Evolutionary conservation across 495 filamentous ascomycete genomes (phyloP).

Genomic region (Cryomyces antarcticus): DNA sequence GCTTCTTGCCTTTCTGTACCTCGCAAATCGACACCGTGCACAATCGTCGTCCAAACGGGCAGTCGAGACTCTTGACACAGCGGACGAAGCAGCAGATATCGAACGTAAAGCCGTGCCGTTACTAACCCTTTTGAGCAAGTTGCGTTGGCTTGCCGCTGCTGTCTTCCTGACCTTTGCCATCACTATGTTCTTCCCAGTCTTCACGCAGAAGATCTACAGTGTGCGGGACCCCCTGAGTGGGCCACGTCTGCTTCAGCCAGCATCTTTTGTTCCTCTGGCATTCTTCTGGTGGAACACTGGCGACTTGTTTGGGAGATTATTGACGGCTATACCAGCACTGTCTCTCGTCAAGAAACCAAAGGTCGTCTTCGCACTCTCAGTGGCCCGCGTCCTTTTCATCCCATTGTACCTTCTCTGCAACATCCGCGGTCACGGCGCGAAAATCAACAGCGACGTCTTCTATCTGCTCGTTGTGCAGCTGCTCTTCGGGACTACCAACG

Average conservation of each 20-base stretch:
- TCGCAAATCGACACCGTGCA: constrained; percentile 30
- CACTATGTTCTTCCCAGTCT: constrained; percentile 90
- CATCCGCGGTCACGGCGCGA: constrained; percentile 43
- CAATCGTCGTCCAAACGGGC: constrained; percentile 1
- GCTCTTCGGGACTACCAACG: constrained; percentile 66
- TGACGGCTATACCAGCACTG: constrained; percentile 40
- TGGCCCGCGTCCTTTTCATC: constrained; percentile 48
- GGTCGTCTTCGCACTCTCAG: constrained; percentile 38
- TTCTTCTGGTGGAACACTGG: constrained; percentile 92
- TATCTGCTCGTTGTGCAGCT: constrained; percentile 72
- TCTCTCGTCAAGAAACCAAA: constrained; percentile 40
- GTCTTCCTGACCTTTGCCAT: constrained; percentile 62
- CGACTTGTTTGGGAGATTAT: constrained; percentile 59
- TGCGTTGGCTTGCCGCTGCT: constrained; percentile 46
- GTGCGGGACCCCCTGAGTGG: constrained; percentile 29
- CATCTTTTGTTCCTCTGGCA: constrained; percentile 69
- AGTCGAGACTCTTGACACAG: constrained; percentile 9
- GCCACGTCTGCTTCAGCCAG: constrained; percentile 42
- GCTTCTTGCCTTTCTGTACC: constrained; percentile 38
- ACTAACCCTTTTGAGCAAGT: constrained; percentile 44
- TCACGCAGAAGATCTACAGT: constrained; percentile 53
- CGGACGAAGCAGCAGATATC: constrained; percentile 24
- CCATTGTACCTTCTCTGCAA: constrained; percentile 86
- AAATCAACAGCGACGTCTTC: constrained; percentile 61
- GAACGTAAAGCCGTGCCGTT: constrained; percentile 42